Evolutionary conservation across 345 rosid species (phyloP).

Genomic region (Gynandropsis gynandra): DNA sequence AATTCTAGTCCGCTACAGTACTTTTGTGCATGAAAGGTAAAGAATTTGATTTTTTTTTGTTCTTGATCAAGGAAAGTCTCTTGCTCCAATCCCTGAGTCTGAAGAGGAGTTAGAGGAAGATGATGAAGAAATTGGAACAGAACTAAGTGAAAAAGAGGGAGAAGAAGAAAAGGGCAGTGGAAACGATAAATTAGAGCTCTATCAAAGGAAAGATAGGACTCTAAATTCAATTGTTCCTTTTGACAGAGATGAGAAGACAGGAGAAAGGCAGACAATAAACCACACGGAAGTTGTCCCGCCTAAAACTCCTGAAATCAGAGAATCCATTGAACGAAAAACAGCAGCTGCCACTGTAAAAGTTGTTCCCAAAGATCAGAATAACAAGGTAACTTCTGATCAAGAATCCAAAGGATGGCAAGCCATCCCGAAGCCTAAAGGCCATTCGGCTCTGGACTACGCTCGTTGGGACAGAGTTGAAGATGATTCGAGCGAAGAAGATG

Average conservation of each 20-base stretch:
- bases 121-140: constrained; percentile 35
- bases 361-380: constrained; percentile 25
- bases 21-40: not conserved
- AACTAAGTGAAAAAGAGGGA: constrained; percentile 8
- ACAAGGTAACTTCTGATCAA: constrained; percentile 32
- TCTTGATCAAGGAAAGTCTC: constrained; percentile 83
- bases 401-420: constrained; percentile 74
- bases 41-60: constrained; percentile 22
- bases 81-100: constrained; percentile 90
- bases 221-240: constrained; percentile 12
- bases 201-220: constrained; percentile 4
- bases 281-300: constrained; percentile 27
- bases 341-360: constrained; percentile 11
- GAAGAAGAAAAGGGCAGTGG: constrained; percentile 10
- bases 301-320: constrained; percentile 28
- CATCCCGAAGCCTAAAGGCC: constrained; percentile 96
- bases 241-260: constrained; percentile 25
- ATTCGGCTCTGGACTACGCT: constrained; percentile 75
- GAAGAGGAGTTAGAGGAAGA: constrained; percentile 82
- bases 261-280: not conserved
- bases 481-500: constrained; percentile 78
- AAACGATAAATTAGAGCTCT: constrained; percentile 15
- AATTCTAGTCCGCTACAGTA: not conserved
- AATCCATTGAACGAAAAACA: constrained; percentile 16
- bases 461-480: constrained; percentile 81